These are phyloP conservation scores for Debaryomycetaceae sp. DNA, from an alignment of 1,139 yeast species.

Conservation along the genomic window DNA sequence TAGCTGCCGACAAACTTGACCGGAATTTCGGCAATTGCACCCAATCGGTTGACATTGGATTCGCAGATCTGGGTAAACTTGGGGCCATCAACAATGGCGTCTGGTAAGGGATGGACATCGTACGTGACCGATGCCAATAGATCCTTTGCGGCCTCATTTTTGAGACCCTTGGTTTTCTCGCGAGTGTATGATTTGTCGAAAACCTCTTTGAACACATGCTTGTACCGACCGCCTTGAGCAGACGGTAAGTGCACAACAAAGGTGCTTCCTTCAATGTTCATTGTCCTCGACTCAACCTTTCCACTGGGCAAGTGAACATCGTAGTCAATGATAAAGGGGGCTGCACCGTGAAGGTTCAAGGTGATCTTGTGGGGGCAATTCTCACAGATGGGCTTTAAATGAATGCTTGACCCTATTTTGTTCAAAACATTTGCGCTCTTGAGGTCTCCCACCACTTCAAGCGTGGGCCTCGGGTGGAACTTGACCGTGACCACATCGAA, in stretches of 20 bases:
- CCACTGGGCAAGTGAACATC: conserved; percentile 62
- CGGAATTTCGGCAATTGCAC: conserved; percentile 47
- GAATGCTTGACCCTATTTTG: conserved; percentile 13
- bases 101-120: conserved; percentile 58
- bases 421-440: background rate
- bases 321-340: conserved; percentile 74
- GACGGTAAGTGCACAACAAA: conserved; percentile 31
- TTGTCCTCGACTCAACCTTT: conserved; percentile 27
- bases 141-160: conserved; percentile 13
- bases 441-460: conserved; percentile 15
- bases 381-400: conserved; percentile 33
- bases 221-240: conserved; percentile 50
- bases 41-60: conserved; percentile 30
- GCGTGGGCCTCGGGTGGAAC: conserved; percentile 55
- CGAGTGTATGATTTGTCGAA: conserved; percentile 65
- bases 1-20: conserved; percentile 53
- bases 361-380: conserved; percentile 22
- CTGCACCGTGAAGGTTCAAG: conserved; percentile 45
- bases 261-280: conserved; percentile 25
- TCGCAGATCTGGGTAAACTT: conserved; percentile 57
- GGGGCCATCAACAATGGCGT: conserved; percentile 46
- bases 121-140: conserved; percentile 48
- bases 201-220: conserved; percentile 56
- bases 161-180: conserved; percentile 22
- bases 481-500: conserved; percentile 37